These are phyloP conservation scores for Phyllosticta paracitricarpa DNA, from an alignment of 2,329 filamentous ascomycete species.

Conservation along the genomic window DNA sequence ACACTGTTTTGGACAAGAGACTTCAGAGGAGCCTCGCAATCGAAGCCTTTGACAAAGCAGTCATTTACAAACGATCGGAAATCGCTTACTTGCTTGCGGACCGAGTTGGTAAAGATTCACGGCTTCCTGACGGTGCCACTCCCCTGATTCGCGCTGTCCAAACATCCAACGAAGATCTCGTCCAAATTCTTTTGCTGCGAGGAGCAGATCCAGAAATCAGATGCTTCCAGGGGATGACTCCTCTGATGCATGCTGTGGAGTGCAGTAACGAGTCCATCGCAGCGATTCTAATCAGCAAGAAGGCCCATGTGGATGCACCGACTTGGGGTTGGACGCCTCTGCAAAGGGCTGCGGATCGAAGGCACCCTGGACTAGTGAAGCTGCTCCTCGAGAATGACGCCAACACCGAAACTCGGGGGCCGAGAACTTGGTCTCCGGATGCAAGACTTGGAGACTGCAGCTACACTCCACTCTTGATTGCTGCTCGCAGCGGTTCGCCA, in stretches of 20 bases:
- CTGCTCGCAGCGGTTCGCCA: neutral
- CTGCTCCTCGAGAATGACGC: slow-evolving; percentile 4
- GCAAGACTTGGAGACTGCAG: neutral
- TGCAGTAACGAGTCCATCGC: slow-evolving; percentile 1
- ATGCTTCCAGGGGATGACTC: slow-evolving; percentile 2
- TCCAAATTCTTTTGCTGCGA: slow-evolving; percentile 2
- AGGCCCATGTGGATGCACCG: slow-evolving; percentile 1
- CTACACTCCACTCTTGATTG: slow-evolving; percentile 2
- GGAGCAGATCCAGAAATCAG: slow-evolving; percentile 2
- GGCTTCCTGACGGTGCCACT: neutral
- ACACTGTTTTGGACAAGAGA: neutral
- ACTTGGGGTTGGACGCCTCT: neutral
- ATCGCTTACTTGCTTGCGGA: slow-evolving; percentile 1
- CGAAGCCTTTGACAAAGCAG: slow-evolving; percentile 1
- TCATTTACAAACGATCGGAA: neutral
- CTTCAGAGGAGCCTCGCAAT: slow-evolving; percentile 2
- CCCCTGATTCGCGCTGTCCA: slow-evolving; percentile 5
- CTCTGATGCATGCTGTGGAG: slow-evolving; percentile 1
- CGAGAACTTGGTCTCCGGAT: slow-evolving; percentile 2
- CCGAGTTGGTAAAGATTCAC: slow-evolving; percentile 2
- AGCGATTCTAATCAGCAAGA: neutral
- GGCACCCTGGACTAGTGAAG: neutral
- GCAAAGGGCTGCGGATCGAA: neutral
- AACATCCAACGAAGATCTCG: slow-evolving; percentile 3
- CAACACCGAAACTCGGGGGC: neutral